Evolutionary conservation across 306 rosid species (phyloP).

Genomic region (Rubus idaeus): DNA sequence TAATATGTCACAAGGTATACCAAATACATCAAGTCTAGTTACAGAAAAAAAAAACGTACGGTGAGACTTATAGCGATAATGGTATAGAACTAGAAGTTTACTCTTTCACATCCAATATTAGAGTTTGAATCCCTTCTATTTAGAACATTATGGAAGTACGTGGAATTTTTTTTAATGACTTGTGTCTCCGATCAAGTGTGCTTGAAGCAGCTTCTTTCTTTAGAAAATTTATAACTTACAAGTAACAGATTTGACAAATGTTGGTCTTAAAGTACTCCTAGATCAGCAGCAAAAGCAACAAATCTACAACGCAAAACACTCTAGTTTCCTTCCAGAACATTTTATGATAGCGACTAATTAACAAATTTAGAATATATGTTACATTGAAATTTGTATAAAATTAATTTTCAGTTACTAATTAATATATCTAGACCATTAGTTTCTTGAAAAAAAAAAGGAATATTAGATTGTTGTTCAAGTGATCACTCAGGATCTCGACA

Average conservation of each 20-base stretch:
- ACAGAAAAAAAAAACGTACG: too few relatives aligned
- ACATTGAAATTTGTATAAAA: too few relatives aligned
- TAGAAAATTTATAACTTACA: not conserved
- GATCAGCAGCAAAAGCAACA: not conserved
- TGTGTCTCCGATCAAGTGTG: not conserved
- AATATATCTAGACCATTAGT: too few relatives aligned
- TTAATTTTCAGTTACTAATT: too few relatives aligned
- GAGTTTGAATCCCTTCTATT: not conserved
- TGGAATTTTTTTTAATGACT: too few relatives aligned
- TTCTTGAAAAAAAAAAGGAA: too few relatives aligned
- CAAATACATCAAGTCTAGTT: not conserved
- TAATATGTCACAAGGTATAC: too few relatives aligned
- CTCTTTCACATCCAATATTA: not conserved
- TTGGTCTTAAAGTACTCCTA: not conserved
- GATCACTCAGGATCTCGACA: too few relatives aligned
- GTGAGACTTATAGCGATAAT: too few relatives aligned
- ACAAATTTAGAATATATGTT: too few relatives aligned
- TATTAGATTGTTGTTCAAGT: too few relatives aligned
- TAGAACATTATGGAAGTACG: not conserved
- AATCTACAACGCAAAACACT: not conserved
- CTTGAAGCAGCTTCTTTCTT: constrained; percentile 18
- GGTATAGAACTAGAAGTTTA: too few relatives aligned
- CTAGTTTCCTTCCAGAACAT: not conserved
- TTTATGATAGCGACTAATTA: not conserved
- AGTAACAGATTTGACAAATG: not conserved